Conservation (phyloP, 208 protist genomes). For the Leishmania gerbilli region DNA sequence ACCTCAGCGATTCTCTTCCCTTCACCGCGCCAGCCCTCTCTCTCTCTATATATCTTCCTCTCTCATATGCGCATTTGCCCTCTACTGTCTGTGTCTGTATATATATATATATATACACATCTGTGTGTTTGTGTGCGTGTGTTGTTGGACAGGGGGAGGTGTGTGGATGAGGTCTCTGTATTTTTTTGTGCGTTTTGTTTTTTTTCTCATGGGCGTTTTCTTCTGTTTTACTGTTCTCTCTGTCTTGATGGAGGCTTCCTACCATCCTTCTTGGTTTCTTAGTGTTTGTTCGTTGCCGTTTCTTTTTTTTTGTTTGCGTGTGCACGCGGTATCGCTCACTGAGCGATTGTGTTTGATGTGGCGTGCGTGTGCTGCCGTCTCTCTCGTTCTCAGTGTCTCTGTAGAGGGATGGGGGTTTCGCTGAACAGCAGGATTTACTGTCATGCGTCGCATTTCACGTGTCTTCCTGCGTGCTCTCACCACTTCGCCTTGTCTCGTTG, state of each 20-base stretch:
- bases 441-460: not conserved
- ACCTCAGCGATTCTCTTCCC: not conserved
- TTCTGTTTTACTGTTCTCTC: not conserved
- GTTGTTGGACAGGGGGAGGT: not conserved
- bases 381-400: not conserved
- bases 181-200: conserved; percentile 16
- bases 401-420: not conserved
- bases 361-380: not conserved
- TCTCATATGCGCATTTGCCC: not conserved
- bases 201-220: not conserved
- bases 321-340: not conserved
- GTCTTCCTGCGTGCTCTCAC: not conserved
- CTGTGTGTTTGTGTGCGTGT: not conserved
- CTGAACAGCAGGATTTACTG: not conserved
- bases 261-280: not conserved
- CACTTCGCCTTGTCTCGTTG: not conserved
- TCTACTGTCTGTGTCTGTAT: too few species aligned
- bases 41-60: not conserved
- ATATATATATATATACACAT: too few species aligned
- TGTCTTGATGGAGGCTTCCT: not conserved
- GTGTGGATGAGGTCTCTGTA: not conserved
- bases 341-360: not conserved
- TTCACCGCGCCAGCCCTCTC: not conserved
- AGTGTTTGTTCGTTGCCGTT: not conserved
- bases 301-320: not conserved